Evolutionary conservation across 176 grass and related monocot species (phyloP), one percentile per base, ranked within the genome.

Genomic region (Urochloa ruziziensis): DNA sequence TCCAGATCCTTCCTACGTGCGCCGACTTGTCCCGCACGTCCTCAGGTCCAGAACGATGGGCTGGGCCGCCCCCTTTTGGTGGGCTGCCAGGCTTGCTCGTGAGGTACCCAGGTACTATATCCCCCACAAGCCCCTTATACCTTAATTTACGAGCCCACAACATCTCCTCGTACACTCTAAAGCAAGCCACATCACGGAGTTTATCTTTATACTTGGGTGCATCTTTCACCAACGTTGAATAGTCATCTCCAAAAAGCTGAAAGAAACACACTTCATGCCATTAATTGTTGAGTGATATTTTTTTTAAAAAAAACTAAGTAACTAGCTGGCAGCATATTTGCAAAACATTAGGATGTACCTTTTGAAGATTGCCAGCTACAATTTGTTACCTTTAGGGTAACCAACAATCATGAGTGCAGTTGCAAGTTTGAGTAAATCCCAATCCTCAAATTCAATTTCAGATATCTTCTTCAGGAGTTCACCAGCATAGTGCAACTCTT

Each of bases 351-450:
- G 13, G 17, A 27, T 53, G 68, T 80, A 68, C 78, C 64, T 37
- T 33, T 39, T 68, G 1, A 37, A 34, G n/a, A 67, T 68, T 11
- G 25, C 56, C 57, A 68, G 14, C 65, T 51, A 21, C 28, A 65
- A 34, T 39, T 56, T 54, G 9, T 52, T 80, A 10, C 25, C 2
- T 39, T 63, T 29, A 18, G 78, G 63, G 24, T 54, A 56, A 68
- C 14, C 37, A 13, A 80, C 25, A 10, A 80, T 39, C 78, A 39
- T 40, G 19, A 80, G 78, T 7, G 62, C 47, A 37, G 78, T 28
- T 67, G 63, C 62, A 53, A 68, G 62, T 54, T 80, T 80, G 62
- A 80, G 48, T 46, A 70, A 70, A 70, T 70, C 67, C 40, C 67
- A 46, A 28, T 46, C 39, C 39, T 28, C n/a, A 28, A 25, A 15